These are phyloP conservation scores for Pythium rhizo-oryzae DNA, from an alignment of 352 stramenopile genomes.

Conservation along the genomic window DNA sequence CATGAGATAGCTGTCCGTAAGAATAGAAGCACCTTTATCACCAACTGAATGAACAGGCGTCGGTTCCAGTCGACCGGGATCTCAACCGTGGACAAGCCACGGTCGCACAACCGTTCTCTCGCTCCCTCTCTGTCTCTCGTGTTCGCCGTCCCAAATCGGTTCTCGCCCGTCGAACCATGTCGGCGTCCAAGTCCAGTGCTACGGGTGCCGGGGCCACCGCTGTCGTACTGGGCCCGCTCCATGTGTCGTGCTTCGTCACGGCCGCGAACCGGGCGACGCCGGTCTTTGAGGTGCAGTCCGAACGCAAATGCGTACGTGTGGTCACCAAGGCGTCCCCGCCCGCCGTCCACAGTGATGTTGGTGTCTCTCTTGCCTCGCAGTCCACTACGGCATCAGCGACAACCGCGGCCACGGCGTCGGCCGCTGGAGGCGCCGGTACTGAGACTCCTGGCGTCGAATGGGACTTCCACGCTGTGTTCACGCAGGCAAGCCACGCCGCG, in stretches of 20 bases:
- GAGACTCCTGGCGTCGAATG: slow-evolving; percentile 43
- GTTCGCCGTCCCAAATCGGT: neutral
- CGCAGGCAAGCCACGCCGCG: slow-evolving; percentile 44
- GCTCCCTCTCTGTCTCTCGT: neutral
- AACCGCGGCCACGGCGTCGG: neutral
- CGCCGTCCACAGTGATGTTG: neutral
- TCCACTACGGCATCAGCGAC: slow-evolving; percentile 16
- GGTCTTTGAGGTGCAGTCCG: slow-evolving; percentile 56
- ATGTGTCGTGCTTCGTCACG: slow-evolving; percentile 76
- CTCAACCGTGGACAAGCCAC: neutral
- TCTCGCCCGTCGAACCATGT: slow-evolving; percentile 8
- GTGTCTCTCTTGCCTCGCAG: neutral
- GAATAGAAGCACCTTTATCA: slow-evolving; percentile 12
- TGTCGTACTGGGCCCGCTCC: slow-evolving; percentile 46
- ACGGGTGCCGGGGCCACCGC: neutral
- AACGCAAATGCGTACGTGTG: slow-evolving; percentile 49
- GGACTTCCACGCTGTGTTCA: slow-evolving; percentile 65
- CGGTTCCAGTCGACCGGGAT: neutral
- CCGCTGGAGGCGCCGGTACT: too few species aligned
- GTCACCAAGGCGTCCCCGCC: slow-evolving; percentile 33
- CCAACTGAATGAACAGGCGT: slow-evolving; percentile 6
- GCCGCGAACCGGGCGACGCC: slow-evolving; percentile 64
- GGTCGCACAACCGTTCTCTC: neutral
- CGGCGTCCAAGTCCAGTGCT: neutral
- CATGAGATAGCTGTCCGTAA: neutral